phyloP scores from a whole-genome alignment of 306 rosid genomes.

The Castanea sativa region DNA sequence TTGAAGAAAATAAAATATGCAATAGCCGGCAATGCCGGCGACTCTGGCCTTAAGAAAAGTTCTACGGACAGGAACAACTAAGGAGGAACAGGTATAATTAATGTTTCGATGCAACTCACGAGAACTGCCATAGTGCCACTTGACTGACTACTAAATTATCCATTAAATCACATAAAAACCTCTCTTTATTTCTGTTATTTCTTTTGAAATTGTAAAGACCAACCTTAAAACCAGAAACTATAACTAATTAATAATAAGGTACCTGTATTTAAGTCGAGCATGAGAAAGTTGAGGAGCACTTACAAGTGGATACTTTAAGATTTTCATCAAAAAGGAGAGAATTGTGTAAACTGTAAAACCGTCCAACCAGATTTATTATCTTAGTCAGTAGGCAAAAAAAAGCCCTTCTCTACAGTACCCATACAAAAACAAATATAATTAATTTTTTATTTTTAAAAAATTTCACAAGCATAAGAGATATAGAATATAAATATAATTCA shows the following conservation, averaged over 20 bases:
- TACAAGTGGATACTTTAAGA: conserved; percentile 6
- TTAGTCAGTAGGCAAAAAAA: background rate
- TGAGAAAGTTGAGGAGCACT: conserved; percentile 36
- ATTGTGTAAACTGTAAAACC: background rate
- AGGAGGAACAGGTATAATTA: conserved; percentile 14
- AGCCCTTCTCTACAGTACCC: background rate
- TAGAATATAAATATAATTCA: too few species aligned
- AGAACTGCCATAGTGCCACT: conserved; percentile 31
- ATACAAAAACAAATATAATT: too few species aligned
- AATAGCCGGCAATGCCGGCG: conserved; percentile 24
- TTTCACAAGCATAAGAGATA: too few species aligned
- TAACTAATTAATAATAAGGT: conserved; percentile 2
- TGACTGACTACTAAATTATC: background rate
- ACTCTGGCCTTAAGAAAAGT: conserved; percentile 1
- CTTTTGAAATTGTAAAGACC: background rate
- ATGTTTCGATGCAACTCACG: conserved; percentile 43
- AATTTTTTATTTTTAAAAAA: too few species aligned
- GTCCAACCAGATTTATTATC: background rate
- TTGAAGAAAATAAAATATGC: background rate
- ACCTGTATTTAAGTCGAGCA: conserved; percentile 38
- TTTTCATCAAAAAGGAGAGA: too few species aligned
- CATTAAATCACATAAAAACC: background rate
- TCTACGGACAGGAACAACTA: conserved; percentile 10
- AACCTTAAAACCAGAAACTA: conserved; percentile 25
- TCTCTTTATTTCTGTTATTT: background rate